A percentile compares a stretch with the other conserved stretches of the same genome.
Evolutionary conservation across 1,284 basidiomycete species (phyloP).

Genomic region (Ganoderma resinaceum): DNA sequence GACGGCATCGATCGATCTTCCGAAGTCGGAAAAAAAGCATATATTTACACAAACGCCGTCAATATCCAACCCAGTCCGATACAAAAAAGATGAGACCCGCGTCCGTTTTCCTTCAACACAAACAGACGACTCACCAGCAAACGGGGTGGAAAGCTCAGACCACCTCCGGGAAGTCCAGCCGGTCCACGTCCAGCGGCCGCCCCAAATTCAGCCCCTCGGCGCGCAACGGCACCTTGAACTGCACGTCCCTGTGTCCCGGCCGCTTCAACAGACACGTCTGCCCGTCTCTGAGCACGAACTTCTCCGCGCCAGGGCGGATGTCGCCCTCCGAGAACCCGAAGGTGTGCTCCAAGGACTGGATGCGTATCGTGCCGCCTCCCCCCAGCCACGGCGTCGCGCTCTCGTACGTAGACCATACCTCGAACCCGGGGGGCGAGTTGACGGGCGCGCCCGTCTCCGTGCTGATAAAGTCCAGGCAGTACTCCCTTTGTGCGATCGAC

Average conservation of each 20-base stretch:
- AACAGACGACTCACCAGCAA: no score
- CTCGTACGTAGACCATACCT: not conserved
- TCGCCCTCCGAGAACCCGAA: not conserved
- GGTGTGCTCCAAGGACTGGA: not conserved
- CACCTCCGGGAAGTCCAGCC: not conserved
- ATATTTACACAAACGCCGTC: no score
- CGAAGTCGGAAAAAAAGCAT: no score
- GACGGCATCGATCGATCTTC: no score
- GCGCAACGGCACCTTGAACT: not conserved
- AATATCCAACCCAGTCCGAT: no score
- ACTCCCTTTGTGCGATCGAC: not conserved
- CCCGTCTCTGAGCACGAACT: not conserved
- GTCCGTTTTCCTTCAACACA: no score
- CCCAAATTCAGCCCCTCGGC: not conserved
- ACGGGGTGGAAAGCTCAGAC: no score
- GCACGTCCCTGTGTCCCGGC: not conserved
- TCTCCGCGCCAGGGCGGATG: not conserved
- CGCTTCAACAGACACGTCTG: slow-evolving; percentile 1
- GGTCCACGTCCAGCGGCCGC: not conserved
- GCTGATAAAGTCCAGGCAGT: not conserved
- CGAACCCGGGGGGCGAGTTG: not conserved
- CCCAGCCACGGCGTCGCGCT: not conserved
- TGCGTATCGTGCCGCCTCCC: not conserved
- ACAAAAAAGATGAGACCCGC: no score
- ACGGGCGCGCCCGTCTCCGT: not conserved